These are phyloP conservation scores for Alisma plantagoaquatica DNA, from an alignment of 106 monocot genomes.

Conservation along the genomic window DNA sequence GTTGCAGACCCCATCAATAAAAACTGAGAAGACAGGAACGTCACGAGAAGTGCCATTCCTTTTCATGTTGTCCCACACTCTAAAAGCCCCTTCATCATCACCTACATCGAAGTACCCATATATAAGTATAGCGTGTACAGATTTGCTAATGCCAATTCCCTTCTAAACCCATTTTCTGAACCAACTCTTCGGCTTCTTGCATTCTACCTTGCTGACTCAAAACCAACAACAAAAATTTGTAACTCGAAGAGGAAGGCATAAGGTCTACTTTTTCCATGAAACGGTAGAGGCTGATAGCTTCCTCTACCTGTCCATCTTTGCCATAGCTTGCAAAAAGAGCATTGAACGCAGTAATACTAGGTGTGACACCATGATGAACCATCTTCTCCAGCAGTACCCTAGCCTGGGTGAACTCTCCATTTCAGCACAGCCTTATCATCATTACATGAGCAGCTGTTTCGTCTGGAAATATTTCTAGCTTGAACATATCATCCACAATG, in stretches of 20 bases:
- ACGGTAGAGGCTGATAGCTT: constrained; percentile 45
- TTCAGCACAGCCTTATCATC: constrained; percentile 58
- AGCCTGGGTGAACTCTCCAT: constrained; percentile 51
- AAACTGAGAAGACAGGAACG: constrained; percentile 77
- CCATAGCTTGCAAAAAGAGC: constrained; percentile 57
- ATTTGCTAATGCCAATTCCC: constrained; percentile 37
- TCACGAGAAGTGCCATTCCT: constrained; percentile 38
- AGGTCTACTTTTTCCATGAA: constrained; percentile 42
- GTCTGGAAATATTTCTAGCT: constrained; percentile 8
- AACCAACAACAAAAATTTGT: constrained; percentile 53
- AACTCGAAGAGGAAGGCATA: constrained; percentile 54
- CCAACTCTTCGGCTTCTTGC: constrained; percentile 36
- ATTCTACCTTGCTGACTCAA: constrained; percentile 59
- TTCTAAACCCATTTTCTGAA: constrained; percentile 51
- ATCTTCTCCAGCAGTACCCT: constrained; percentile 23
- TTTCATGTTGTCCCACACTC: constrained; percentile 64
- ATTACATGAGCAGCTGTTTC: constrained; percentile 31
- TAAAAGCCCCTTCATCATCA: constrained; percentile 33
- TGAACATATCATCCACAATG: constrained; percentile 22
- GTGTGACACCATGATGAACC: constrained; percentile 19
- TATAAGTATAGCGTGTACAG: constrained; percentile 54
- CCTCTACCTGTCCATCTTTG: constrained; percentile 49
- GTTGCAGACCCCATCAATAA: constrained; percentile 69
- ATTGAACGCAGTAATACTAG: constrained; percentile 45
- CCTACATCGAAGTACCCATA: constrained; percentile 65